Percentiles rank a stretch among this genome's conserved stretches.
These are phyloP conservation scores for Bassia scoparia DNA, from an alignment of 148 eudicot genomes.

Conservation along the genomic window DNA sequence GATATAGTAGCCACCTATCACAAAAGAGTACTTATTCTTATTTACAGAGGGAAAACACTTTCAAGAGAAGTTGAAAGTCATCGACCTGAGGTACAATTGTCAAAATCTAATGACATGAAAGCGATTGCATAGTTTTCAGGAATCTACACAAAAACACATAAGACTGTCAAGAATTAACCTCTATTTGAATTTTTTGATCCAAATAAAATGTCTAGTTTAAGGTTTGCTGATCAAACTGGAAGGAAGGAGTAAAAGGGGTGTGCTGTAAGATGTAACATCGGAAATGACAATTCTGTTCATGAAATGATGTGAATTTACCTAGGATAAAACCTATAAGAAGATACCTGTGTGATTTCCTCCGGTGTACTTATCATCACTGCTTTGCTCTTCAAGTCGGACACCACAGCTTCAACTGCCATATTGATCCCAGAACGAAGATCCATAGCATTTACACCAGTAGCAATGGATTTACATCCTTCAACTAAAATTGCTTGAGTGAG, in stretches of 20 bases:
- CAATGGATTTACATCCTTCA: constrained; percentile 93
- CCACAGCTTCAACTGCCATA: constrained; percentile 85
- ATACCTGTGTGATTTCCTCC: constrained; percentile 92
- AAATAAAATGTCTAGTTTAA: not conserved
- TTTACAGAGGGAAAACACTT: not conserved
- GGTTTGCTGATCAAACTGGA: not conserved
- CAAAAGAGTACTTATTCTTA: not conserved
- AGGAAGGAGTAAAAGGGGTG: not conserved
- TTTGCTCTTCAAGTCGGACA: constrained; percentile 65
- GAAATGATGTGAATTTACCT: not conserved
- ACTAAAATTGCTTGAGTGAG: constrained; percentile 82
- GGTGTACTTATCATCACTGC: constrained; percentile 94
- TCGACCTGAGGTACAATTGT: not conserved
- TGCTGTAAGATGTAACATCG: not conserved
- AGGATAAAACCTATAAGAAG: not conserved
- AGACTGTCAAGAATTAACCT: not conserved
- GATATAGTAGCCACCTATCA: constrained; percentile 87
- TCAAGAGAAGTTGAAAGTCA: not conserved
- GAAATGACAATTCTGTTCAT: not conserved
- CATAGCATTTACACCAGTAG: constrained; percentile 88
- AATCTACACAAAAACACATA: not conserved
- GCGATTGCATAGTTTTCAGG: not conserved
- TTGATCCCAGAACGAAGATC: constrained; percentile 89
- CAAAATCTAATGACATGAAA: not conserved
- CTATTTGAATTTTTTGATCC: not conserved